Conservation (phyloP, 2,329 filamentous ascomycete genomes). For the Didymosphaeria variabile region DNA sequence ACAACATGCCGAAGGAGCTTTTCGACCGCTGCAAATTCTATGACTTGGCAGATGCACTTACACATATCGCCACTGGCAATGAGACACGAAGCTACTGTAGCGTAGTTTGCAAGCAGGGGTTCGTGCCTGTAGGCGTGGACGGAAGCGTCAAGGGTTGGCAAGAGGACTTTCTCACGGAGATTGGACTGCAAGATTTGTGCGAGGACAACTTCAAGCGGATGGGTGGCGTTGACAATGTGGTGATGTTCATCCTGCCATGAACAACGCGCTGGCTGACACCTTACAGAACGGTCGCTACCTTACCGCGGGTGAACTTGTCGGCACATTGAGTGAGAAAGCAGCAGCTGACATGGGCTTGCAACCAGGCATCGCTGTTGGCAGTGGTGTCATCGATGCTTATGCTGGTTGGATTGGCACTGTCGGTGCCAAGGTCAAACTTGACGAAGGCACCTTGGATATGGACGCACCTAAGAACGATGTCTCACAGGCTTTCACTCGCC, state of each 20-base stretch:
- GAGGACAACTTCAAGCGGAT: slow-evolving; percentile 91
- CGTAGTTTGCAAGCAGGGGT: slow-evolving; percentile 96
- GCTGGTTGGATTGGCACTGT: slow-evolving; percentile 99
- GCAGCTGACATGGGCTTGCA: slow-evolving; percentile 84
- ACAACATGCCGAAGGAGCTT: slow-evolving; percentile 91
- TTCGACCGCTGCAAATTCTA: slow-evolving; percentile 97
- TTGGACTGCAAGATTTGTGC: slow-evolving; percentile 84
- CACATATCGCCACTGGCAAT: slow-evolving; percentile 90
- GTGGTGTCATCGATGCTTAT: slow-evolving; percentile 97
- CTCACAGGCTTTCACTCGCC: slow-evolving; percentile 89
- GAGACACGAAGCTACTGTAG: slow-evolving; percentile 95
- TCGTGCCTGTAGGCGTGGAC: slow-evolving; percentile 94
- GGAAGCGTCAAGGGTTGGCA: slow-evolving; percentile 99
- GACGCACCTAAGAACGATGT: slow-evolving; percentile 80
- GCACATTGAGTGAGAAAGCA: slow-evolving; percentile 83
- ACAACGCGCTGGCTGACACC: slow-evolving; percentile 40
- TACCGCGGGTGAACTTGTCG: slow-evolving; percentile 91
- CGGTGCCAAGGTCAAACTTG: slow-evolving; percentile 89
- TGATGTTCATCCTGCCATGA: slow-evolving; percentile 63
- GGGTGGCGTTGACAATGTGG: slow-evolving; percentile 93
- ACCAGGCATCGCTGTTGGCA: slow-evolving; percentile 89
- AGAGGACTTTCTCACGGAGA: slow-evolving; percentile 86
- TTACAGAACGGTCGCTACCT: slow-evolving; percentile 90
- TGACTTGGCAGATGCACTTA: slow-evolving; percentile 90
- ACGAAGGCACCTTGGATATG: slow-evolving; percentile 71